Base-by-base conservation (phyloP, 768 basidiomycete genomes). In the Nevesoporus exiguus region DNA sequence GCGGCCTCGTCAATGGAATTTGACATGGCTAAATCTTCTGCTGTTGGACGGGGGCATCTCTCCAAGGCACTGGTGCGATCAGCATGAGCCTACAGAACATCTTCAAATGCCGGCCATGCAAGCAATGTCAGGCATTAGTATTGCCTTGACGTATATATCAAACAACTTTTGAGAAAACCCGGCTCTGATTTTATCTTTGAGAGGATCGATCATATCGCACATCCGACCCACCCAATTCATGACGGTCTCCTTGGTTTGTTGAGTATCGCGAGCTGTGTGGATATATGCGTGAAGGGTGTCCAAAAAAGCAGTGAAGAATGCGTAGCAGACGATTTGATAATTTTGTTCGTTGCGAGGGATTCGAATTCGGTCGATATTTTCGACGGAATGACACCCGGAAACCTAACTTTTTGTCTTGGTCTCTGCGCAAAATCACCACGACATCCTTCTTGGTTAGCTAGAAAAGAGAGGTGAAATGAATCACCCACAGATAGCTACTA, bases 391-490 rank as follows among this genome's bases (percentile, higher is more conserved):
- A 3, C 3, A 50, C 66, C n/a, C n/a, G 64, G 33, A 63, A 66
- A 7, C 55, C 31, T 0, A 8, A 27, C n/a, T n/a, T n/a, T 19
- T 24, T 8, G 5, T 65, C 64, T 0, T 11, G 17, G 3, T 19
- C n/a, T 1, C 0, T 24, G 5, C 54, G 55, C 15, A 64, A 14
- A 41, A 31, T 65, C 8, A 71, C 64, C 22, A 76, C 13, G 33
- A 34, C 33, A 15, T 14, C 33, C 33, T 34, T 34, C 1, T 7
- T 34, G 33, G 3, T 1, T 13, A 34, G 10, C 33, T 34, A n/a
- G n/a, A n/a, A n/a, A n/a, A n/a, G n/a, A n/a, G n/a, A n/a, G n/a
- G n/a, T n/a, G n/a, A n/a, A n/a, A n/a, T n/a, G n/a, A n/a, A n/a
- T n/a, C n/a, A n/a, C n/a, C n/a, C n/a, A n/a, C n/a, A n/a, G n/a